These are phyloP conservation scores for Macrolepiota fuliginosa DNA, from an alignment of 768 basidiomycete species.

Conservation along the genomic window DNA sequence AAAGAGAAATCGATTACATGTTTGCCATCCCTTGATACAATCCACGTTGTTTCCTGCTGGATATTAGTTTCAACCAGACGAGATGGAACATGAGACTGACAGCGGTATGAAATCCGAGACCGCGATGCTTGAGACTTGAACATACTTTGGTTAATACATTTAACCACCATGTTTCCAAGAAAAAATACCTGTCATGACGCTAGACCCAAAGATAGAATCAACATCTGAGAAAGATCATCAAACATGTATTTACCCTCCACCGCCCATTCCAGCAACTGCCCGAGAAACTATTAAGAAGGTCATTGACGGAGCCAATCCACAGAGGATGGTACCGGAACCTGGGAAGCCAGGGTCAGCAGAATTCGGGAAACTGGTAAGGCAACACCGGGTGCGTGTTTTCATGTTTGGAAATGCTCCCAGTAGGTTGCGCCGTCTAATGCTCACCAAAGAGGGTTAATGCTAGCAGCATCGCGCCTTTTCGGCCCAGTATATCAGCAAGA, in stretches of 20 bases:
- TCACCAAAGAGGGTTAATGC: slow-evolving; percentile 82
- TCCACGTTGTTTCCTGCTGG: slow-evolving; percentile 73
- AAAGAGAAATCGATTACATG: slow-evolving; percentile 49
- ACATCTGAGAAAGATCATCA: slow-evolving; percentile 16
- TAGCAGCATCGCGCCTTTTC: slow-evolving; percentile 84
- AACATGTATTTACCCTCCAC: slow-evolving; percentile 69
- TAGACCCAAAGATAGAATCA: slow-evolving; percentile 30
- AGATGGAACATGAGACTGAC: slow-evolving; percentile 40
- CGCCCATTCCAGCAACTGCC: slow-evolving; percentile 88
- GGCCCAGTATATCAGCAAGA: slow-evolving; percentile 79
- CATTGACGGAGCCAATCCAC: slow-evolving; percentile 89
- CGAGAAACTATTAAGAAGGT: slow-evolving; percentile 74
- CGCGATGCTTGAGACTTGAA: slow-evolving; percentile 74
- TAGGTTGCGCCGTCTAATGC: neutral
- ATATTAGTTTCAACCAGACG: slow-evolving; percentile 9
- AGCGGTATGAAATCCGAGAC: slow-evolving; percentile 89
- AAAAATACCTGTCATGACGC: slow-evolving; percentile 77
- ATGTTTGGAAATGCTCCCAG: neutral
- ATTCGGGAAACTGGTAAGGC: slow-evolving; percentile 14
- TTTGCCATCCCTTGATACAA: slow-evolving; percentile 92
- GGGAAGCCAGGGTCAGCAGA: slow-evolving; percentile 12
- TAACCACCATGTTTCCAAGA: neutral
- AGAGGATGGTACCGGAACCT: slow-evolving; percentile 83
- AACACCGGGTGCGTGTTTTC: neutral
- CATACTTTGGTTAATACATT: slow-evolving; percentile 22